Base-by-base conservation (phyloP, 2,329 filamentous ascomycete species). In the Zalaria sp. region DNA sequence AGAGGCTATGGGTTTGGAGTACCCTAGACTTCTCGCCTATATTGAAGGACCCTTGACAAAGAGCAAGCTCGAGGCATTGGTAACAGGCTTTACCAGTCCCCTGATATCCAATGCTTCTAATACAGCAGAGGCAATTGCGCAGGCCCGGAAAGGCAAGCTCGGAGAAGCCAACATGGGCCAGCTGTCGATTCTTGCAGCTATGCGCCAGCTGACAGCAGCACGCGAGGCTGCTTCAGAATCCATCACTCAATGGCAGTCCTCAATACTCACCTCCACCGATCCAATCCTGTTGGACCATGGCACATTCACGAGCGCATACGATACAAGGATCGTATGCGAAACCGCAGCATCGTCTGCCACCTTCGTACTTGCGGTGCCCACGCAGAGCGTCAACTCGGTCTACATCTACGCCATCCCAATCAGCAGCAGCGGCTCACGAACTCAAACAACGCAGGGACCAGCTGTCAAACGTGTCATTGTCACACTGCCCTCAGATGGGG, bases 1-100 rank as follows among this genome's bases (percentile, higher is more conserved):
- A 49, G 83, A 91, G 50, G 77, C 81, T 1, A 75, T 76, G 0
- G 52, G 49, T n/a, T 75, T 93, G 46, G 83, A 93, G 48, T 73
- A 82, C 39, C 68, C 69, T 10, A 79, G 79, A 43, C 77, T 93
- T 1, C 60, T 94, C 5, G 71, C 75, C 1, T 95, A 95, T 55
- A 82, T 96, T 32, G 73, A 81, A 49, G 73, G 74, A 27, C 79
- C 80, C 31, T 67, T 93, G 49, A 72, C 68, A 1, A 68, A 69
- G 29, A 87, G 80, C 50, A 78, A 77, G 4, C 63, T 93, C 3
- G 29, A 40, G 25, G 6, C 43, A 5, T 40, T 48, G 8, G 35
- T 48, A 3, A 11, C 34, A 4, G 38, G 38, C 11, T 11, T 31
- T 3, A 34, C 25, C 4, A 10, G 5, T 5, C 28, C 27, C 4